These are phyloP conservation scores for Yamadazyma blattariae DNA, from an alignment of 1,139 yeast species.

Conservation along the genomic window DNA sequence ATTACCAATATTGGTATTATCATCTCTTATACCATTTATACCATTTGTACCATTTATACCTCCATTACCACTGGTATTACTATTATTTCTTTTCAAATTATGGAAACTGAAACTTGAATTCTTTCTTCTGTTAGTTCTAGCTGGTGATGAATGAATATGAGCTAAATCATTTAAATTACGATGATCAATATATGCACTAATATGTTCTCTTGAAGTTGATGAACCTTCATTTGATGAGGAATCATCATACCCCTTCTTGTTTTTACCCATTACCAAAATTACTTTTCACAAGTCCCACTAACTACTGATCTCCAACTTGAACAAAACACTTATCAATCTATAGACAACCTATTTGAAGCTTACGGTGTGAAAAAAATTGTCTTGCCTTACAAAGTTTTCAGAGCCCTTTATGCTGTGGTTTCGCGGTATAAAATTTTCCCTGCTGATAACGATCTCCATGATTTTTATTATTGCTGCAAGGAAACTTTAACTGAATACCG, in stretches of 20 bases:
- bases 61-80: neutral
- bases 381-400: too few relatives aligned
- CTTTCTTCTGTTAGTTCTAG: constrained; percentile 27
- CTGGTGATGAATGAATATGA: constrained; percentile 31
- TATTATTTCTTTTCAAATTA: too few relatives aligned
- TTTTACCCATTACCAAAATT: constrained; percentile 4
- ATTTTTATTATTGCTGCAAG: too few relatives aligned
- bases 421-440: too few relatives aligned
- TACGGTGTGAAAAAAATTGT: too few relatives aligned
- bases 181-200: constrained; percentile 31
- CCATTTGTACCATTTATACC: neutral
- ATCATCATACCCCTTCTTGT: neutral
- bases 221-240: constrained; percentile 4
- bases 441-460: too few relatives aligned
- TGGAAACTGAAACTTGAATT: constrained; percentile 11
- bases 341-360: too few relatives aligned
- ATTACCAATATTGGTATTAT: neutral
- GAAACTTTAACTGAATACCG: too few relatives aligned
- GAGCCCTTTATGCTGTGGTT: too few relatives aligned
- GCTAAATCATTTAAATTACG: constrained; percentile 28
- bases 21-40: neutral
- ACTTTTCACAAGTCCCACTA: too few relatives aligned
- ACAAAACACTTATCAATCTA: too few relatives aligned
- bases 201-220: neutral
- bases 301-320: too few relatives aligned